Evolutionary conservation across 495 filamentous ascomycete species (phyloP), one percentile per base, ranked within the genome.

Genomic region (Pseudomonodictys pantanalensis): DNA sequence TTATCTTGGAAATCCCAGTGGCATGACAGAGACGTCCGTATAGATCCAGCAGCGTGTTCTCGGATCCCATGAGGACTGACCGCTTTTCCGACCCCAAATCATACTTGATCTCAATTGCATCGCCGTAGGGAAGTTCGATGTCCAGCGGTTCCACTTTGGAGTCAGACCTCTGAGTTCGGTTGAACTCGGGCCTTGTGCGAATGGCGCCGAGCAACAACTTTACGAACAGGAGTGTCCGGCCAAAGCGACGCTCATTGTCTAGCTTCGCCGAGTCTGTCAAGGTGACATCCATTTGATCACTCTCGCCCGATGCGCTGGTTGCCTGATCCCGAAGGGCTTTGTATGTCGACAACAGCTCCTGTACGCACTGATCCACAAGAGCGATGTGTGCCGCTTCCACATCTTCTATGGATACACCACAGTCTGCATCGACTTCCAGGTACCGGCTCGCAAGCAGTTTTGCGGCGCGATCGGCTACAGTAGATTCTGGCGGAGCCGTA

Each of bases 321-420:
- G n/a, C 9, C 26, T 29, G n/a, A n/a, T n/a, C n/a, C 24, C 64
- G 39, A 4, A 67, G 15, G 35, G 49, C 46, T n/a, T 52, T 41
- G 35, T 63, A 60, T 0, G 56, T 29, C 17, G 55, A 32, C 45
- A 58, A 30, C 4, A 96, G 77, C 67, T 93, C 88, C 15, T 79
- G 72, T 10, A 95, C 79, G 64, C 91, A 96, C 45, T 89, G 84
- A 60, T 87, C 78, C 17, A 90, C 89, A 11, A 96, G 77, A 9
- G 80, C 78, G 54, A 92, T 77, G 71, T 96, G 91, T n/a, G 92
- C 87, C 17, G 79, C 77, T 59, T 88, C 81, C 20, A 81, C 73
- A 5, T 80, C 77, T 20, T 77, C 76, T 15, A 69, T 69, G 6
- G 77, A 73, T 4, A 78, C 68, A 12, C 69, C 73, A 15, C 68